Evolutionary conservation across 2,329 filamentous ascomycete species (phyloP).

Genomic region (Aspergillus viridinutans): DNA sequence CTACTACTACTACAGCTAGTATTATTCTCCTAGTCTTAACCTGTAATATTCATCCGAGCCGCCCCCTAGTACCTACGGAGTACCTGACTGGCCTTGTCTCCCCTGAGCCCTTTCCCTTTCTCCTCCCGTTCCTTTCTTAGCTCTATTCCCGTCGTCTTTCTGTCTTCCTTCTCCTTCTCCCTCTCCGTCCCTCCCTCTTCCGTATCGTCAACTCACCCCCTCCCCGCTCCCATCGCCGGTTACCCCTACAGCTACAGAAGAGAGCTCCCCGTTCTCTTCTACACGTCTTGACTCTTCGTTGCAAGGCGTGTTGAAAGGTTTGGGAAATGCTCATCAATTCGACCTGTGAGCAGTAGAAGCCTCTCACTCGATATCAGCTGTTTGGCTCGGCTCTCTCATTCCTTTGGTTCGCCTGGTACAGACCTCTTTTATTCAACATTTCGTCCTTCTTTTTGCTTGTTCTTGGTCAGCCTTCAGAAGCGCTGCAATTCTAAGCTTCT

Average conservation of each 20-base stretch:
- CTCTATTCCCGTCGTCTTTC: slow-evolving; percentile 40
- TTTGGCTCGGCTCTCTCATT: slow-evolving; percentile 9
- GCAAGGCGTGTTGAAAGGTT: slow-evolving; percentile 17
- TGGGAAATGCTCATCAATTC: slow-evolving; percentile 43
- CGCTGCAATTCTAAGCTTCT: slow-evolving; percentile 15
- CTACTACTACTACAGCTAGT: not conserved
- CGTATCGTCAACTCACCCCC: slow-evolving; percentile 20
- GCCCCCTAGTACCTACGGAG: slow-evolving; percentile 12
- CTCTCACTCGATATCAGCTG: slow-evolving; percentile 30
- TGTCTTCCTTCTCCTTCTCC: slow-evolving; percentile 50
- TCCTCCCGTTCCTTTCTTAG: slow-evolving; percentile 5
- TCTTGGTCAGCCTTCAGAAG: slow-evolving; percentile 27
- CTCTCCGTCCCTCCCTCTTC: slow-evolving; percentile 53
- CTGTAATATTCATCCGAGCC: slow-evolving; percentile 10
- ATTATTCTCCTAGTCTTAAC: not conserved
- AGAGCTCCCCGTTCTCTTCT: slow-evolving; percentile 12
- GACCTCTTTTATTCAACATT: slow-evolving; percentile 8
- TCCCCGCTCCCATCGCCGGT: slow-evolving; percentile 1
- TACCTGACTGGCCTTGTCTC: slow-evolving; percentile 3
- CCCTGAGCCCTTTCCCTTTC: slow-evolving; percentile 6
- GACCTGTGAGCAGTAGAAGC: slow-evolving; percentile 22
- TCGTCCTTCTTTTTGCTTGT: slow-evolving; percentile 9
- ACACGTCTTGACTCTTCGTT: slow-evolving; percentile 8
- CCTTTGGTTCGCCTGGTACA: slow-evolving; percentile 11
- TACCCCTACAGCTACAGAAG: slow-evolving; percentile 7